These are phyloP conservation scores for Diaporthe vexans DNA, from an alignment of 2,329 filamentous ascomycete genomes.

Conservation along the genomic window DNA sequence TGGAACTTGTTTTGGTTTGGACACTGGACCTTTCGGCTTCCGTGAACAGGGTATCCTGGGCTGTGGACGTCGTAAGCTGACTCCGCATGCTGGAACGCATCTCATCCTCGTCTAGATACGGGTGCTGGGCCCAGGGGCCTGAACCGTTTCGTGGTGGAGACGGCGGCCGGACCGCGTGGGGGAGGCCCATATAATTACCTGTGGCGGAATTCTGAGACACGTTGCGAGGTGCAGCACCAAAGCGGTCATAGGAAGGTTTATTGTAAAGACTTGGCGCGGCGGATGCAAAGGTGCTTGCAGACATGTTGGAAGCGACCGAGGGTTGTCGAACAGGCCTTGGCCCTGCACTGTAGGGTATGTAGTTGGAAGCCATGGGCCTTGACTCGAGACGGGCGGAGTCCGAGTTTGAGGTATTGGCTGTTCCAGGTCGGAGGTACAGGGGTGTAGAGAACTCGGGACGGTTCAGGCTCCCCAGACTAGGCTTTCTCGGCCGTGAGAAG, in stretches of 20 bases:
- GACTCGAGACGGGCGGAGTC: constrained; percentile 40
- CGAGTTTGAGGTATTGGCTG: constrained; percentile 36
- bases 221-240: constrained; percentile 37
- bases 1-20: constrained; percentile 82
- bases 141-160: constrained; percentile 38
- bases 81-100: constrained; percentile 70
- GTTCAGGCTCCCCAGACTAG: constrained; percentile 59
- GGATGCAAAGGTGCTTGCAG: constrained; percentile 37
- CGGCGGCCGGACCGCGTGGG: constrained; percentile 40
- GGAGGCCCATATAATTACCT: constrained; percentile 40
- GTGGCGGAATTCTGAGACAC: constrained; percentile 42
- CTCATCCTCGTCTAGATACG: constrained; percentile 66
- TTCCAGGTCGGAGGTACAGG: constrained; percentile 39
- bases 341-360: constrained; percentile 32
- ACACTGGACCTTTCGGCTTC: constrained; percentile 85
- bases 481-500: constrained; percentile 71
- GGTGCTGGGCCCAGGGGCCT: constrained; percentile 45
- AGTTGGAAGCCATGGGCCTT: constrained; percentile 28
- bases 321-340: constrained; percentile 33
- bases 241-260: constrained; percentile 39
- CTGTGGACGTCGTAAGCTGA: constrained; percentile 67
- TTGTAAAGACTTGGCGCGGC: constrained; percentile 36
- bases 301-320: constrained; percentile 40
- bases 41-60: constrained; percentile 65
- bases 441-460: constrained; percentile 30